Percentiles rank a stretch among this genome's conserved stretches.
phyloP scores from a whole-genome alignment of 2,329 filamentous ascomycete genomes.

The Hypoxylon sp. region DNA sequence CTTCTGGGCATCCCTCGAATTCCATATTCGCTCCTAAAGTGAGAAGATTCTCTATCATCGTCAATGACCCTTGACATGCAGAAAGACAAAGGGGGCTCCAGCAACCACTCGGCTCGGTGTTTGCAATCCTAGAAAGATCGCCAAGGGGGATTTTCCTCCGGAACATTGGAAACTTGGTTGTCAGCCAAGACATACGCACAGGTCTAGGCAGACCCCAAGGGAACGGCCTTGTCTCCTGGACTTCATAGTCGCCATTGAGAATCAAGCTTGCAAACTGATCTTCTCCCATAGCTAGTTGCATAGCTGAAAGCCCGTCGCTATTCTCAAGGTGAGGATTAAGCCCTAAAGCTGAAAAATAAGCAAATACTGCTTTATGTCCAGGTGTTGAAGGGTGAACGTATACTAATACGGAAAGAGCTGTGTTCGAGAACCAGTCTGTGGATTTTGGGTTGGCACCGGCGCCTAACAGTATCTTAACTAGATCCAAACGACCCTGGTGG shows the following conservation, averaged over 20 bases:
- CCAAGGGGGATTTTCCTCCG: neutral
- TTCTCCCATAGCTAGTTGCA: neutral
- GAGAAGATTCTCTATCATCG: constrained; percentile 18
- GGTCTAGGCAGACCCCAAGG: neutral
- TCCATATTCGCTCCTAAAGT: constrained; percentile 16
- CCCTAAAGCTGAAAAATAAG: neutral
- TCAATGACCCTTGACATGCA: neutral
- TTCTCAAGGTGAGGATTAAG: constrained; percentile 3
- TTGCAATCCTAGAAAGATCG: constrained; percentile 8
- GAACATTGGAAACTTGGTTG: neutral
- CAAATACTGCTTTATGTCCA: neutral
- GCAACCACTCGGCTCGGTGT: constrained; percentile 7
- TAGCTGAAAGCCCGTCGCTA: neutral
- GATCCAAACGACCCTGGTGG: neutral
- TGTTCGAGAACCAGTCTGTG: neutral
- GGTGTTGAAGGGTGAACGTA: neutral
- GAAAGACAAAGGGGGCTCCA: constrained; percentile 21
- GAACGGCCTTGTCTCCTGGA: neutral
- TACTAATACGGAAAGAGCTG: neutral
- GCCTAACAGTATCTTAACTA: neutral
- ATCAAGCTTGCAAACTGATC: neutral
- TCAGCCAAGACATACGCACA: neutral
- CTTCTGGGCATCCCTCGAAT: constrained; percentile 16
- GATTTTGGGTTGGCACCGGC: neutral
- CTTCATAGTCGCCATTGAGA: constrained; percentile 5